phyloP scores from a whole-genome alignment of 257 asterid genomes.

The Solanum corneliomulleri region DNA sequence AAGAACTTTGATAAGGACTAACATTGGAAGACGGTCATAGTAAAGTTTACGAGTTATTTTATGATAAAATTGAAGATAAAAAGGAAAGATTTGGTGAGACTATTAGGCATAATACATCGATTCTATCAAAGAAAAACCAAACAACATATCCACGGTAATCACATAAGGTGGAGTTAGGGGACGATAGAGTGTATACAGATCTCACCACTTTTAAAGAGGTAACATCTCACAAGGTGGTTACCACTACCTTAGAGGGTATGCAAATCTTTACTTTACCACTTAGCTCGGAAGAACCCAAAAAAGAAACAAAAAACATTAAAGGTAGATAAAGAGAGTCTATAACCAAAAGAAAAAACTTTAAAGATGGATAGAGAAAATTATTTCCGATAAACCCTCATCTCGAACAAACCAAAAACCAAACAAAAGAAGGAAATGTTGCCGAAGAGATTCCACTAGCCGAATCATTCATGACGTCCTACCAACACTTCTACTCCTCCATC shows the following conservation, averaged over 20 bases:
- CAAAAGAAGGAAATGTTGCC: conserved; percentile 40
- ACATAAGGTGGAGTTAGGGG: too few species aligned
- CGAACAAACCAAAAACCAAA: not conserved
- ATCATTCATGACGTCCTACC: not conserved
- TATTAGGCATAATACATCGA: not conserved
- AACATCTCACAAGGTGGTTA: not conserved
- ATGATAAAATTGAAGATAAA: not conserved
- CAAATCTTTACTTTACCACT: too few species aligned
- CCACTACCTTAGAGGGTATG: not conserved
- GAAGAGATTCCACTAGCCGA: not conserved
- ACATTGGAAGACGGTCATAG: not conserved
- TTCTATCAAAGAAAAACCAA: not conserved
- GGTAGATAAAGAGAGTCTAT: too few species aligned
- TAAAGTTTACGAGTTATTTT: not conserved
- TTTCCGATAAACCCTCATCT: too few species aligned
- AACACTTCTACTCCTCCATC: not conserved
- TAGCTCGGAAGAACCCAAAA: too few species aligned
- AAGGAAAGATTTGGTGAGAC: not conserved
- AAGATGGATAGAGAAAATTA: too few species aligned
- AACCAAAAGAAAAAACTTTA: too few species aligned
- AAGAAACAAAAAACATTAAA: too few species aligned
- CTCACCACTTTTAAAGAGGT: not conserved
- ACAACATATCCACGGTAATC: not conserved
- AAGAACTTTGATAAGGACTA: not conserved
- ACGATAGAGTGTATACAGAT: accelerated